Percentiles rank a stretch among this genome's conserved stretches.
Conservation (phyloP, 805 yeast species). For the Myxozyma lipomycoides region DNA sequence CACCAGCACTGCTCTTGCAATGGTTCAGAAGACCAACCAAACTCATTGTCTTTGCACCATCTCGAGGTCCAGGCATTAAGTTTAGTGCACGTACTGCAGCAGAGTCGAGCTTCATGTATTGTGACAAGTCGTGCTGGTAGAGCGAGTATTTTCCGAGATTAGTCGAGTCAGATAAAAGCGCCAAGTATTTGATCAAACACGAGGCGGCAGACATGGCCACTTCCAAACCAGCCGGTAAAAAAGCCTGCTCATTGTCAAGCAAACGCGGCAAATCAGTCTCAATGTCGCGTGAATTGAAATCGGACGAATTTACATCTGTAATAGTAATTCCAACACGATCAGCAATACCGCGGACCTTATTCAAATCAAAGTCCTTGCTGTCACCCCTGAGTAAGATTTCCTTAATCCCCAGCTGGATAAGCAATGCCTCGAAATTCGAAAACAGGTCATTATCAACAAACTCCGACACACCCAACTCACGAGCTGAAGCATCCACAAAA, state of each 20-base stretch:
- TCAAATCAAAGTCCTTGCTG: constrained; percentile 51
- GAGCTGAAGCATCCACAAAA: constrained; percentile 68
- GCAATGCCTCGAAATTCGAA: constrained; percentile 77
- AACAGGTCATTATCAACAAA: constrained; percentile 83
- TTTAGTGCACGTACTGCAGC: constrained; percentile 87
- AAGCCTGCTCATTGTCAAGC: constrained; percentile 44
- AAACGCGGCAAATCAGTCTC: constrained; percentile 76
- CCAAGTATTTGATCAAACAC: constrained; percentile 67
- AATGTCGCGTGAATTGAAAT: constrained; percentile 61
- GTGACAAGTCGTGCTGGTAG: constrained; percentile 64
- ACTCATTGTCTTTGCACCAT: constrained; percentile 51
- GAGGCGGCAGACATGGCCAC: constrained; percentile 59
- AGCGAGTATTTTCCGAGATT: constrained; percentile 54
- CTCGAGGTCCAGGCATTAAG: constrained; percentile 61
- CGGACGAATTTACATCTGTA: constrained; percentile 54
- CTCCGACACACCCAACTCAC: constrained; percentile 66
- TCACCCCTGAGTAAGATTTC: constrained; percentile 67
- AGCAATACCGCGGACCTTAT: constrained; percentile 65
- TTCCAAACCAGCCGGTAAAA: constrained; percentile 40
- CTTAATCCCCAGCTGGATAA: constrained; percentile 84
- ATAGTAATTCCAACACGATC: constrained; percentile 74
- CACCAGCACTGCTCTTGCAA: constrained; percentile 87
- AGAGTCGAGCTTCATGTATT: constrained; percentile 85
- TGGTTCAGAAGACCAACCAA: constrained; percentile 79
- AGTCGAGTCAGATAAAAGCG: constrained; percentile 54